Conservation (phyloP, 768 basidiomycete species). For the Boletus vermiculosoides region DNA sequence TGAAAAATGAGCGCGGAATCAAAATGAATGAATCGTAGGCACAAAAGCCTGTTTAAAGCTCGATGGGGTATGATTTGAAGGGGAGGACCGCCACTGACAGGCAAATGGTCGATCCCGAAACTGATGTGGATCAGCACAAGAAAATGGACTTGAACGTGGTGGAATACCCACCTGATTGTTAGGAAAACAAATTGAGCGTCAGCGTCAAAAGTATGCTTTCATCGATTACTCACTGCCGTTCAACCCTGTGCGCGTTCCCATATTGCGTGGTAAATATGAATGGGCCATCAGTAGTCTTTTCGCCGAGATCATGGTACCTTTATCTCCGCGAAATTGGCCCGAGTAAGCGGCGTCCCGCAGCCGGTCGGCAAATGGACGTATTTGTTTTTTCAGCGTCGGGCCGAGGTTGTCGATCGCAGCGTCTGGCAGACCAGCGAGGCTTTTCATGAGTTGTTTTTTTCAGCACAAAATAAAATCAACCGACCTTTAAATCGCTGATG, state of each 20-base stretch:
- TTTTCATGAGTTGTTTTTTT: background rate
- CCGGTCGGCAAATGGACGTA: conserved; percentile 9
- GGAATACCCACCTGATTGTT: conserved; percentile 10
- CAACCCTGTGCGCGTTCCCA: conserved; percentile 4
- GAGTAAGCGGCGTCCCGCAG: background rate
- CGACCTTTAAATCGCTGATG: background rate
- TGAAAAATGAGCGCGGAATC: conserved; percentile 30
- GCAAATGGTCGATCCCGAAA: conserved; percentile 1
- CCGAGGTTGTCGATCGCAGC: background rate
- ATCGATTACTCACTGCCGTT: background rate
- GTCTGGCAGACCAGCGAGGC: background rate
- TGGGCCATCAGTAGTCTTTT: background rate
- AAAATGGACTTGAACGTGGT: background rate
- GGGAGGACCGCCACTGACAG: background rate
- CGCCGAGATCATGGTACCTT: conserved; percentile 1
- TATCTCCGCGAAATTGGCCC: conserved; percentile 29
- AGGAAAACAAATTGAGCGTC: background rate
- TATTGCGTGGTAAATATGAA: conserved; percentile 16
- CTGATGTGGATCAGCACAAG: conserved; percentile 10
- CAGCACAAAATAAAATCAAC: background rate
- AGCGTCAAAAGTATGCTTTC: conserved; percentile 1
- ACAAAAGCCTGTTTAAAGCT: conserved; percentile 6
- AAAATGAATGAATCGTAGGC: conserved; percentile 15
- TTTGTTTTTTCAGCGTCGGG: background rate
- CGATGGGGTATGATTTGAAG: background rate